Conservation (phyloP, 1,284 basidiomycete genomes). For the Tilletia indica region DNA sequence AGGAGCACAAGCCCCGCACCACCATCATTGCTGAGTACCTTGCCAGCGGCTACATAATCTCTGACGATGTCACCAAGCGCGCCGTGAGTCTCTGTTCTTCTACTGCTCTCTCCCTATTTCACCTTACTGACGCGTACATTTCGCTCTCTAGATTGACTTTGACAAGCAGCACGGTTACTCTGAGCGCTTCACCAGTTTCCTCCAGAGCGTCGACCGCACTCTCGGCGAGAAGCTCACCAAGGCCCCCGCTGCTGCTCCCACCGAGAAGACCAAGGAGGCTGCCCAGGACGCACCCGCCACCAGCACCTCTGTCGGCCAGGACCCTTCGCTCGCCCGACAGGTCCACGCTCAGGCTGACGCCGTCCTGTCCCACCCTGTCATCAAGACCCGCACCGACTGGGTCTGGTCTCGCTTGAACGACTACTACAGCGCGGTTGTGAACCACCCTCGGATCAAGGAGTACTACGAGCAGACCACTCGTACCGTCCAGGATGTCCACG, state of each 20-base stretch:
- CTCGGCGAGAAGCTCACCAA: slow-evolving; percentile 38
- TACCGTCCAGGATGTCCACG: slow-evolving; percentile 78
- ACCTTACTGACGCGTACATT: too few species aligned
- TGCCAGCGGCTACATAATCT: slow-evolving; percentile 45
- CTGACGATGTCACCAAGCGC: slow-evolving; percentile 45
- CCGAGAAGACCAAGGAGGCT: slow-evolving; percentile 33
- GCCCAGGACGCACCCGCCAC: slow-evolving; percentile 31
- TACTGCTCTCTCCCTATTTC: too few species aligned
- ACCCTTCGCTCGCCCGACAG: slow-evolving; percentile 35
- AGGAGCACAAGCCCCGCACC: slow-evolving; percentile 48
- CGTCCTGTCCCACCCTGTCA: slow-evolving; percentile 39
- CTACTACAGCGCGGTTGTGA: slow-evolving; percentile 45
- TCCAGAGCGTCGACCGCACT: slow-evolving; percentile 40
- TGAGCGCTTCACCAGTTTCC: slow-evolving; percentile 38
- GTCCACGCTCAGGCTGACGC: slow-evolving; percentile 38
- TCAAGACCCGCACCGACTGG: slow-evolving; percentile 41
- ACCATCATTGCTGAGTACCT: slow-evolving; percentile 48
- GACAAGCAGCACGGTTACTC: slow-evolving; percentile 48
- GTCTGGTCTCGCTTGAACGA: slow-evolving; percentile 45
- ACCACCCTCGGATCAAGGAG: slow-evolving; percentile 54
- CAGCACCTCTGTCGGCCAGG: slow-evolving; percentile 20
- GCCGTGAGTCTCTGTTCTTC: slow-evolving; percentile 20
- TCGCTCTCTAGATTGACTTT: slow-evolving; percentile 31
- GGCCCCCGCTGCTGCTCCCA: slow-evolving; percentile 27
- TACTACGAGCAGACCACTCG: slow-evolving; percentile 81